A percentile compares a stretch with the other conserved stretches of the same genome.
Conservation (phyloP, 2,329 filamentous ascomycete genomes). For the Apiospora malaysiana region DNA sequence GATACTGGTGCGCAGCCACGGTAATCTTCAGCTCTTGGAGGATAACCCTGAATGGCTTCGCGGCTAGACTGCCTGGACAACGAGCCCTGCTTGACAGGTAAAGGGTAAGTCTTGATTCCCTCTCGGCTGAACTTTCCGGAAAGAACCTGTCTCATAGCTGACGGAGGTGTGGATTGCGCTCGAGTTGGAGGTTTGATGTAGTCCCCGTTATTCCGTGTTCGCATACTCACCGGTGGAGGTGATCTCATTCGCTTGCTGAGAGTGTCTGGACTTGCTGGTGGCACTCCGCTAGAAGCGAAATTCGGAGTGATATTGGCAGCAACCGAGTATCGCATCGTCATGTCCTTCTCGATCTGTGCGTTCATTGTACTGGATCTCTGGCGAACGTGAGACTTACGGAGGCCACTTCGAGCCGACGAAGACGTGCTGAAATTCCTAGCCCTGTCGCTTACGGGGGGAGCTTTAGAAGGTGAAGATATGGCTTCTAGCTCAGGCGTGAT, state of each 20-base stretch:
- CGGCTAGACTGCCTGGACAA: conserved; percentile 29
- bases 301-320: conserved; percentile 23
- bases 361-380: conserved; percentile 39
- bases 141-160: conserved; percentile 13
- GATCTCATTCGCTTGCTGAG: conserved; percentile 37
- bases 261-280: not conserved
- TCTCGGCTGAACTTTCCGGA: conserved; percentile 29
- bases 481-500: conserved; percentile 18
- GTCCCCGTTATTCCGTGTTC: conserved; percentile 44
- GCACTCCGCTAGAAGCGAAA: not conserved
- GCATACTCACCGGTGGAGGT: conserved; percentile 50
- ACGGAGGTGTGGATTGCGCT: conserved; percentile 43
- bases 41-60: conserved; percentile 29
- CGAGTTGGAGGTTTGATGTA: conserved; percentile 43
- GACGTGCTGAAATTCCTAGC: not conserved
- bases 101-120: conserved; percentile 30
- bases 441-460: not conserved
- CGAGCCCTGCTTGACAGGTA: conserved; percentile 24
- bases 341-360: conserved; percentile 35
- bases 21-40: conserved; percentile 24
- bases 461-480: not conserved
- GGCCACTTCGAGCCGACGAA: not conserved
- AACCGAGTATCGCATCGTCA: conserved; percentile 29
- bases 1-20: conserved; percentile 28
- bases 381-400: conserved; percentile 7